Percentiles rank a stretch among this genome's conserved stretches.
Evolutionary conservation across 1,284 basidiomycete genomes (phyloP).

Genomic region (Vanrija sp.): DNA sequence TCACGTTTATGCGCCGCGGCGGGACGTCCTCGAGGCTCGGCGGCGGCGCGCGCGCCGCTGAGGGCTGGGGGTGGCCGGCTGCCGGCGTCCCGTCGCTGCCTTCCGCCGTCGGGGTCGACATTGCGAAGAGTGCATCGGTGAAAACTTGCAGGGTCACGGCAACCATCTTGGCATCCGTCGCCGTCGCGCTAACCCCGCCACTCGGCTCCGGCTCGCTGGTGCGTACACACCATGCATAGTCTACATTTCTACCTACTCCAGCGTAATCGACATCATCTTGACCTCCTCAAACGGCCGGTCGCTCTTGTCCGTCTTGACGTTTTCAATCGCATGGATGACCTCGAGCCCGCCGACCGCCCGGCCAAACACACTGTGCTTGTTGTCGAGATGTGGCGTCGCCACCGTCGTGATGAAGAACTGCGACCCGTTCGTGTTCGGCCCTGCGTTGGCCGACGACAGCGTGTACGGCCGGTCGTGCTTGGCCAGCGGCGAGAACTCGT

Average conservation of each 20-base stretch:
- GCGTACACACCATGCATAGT: no score
- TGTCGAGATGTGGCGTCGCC: conserved; percentile 82
- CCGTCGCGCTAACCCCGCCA: no score
- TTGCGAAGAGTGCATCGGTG: no score
- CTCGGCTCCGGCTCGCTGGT: no score
- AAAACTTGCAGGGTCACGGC: no score
- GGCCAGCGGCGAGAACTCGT: conserved; percentile 85
- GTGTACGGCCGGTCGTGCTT: conserved; percentile 95
- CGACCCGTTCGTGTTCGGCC: conserved; percentile 78
- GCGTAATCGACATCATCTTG: conserved; percentile 57
- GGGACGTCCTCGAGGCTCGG: no score
- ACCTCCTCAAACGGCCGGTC: conserved; percentile 89
- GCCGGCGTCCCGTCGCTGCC: no score
- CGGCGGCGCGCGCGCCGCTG: no score
- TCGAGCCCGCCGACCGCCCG: conserved; percentile 55
- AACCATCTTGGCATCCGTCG: no score
- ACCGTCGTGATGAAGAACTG: conserved; percentile 99
- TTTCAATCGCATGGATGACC: conserved; percentile 58
- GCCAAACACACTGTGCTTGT: conserved; percentile 59
- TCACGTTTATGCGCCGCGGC: no score
- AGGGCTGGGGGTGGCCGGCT: no score
- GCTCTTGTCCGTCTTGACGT: conserved; percentile 63
- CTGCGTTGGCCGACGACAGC: conserved; percentile 93
- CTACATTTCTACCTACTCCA: conserved; percentile 6
- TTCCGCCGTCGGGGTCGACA: no score